phyloP scores from a whole-genome alignment of 2,329 filamentous ascomycete genomes.

The Septoria petroselini region DNA sequence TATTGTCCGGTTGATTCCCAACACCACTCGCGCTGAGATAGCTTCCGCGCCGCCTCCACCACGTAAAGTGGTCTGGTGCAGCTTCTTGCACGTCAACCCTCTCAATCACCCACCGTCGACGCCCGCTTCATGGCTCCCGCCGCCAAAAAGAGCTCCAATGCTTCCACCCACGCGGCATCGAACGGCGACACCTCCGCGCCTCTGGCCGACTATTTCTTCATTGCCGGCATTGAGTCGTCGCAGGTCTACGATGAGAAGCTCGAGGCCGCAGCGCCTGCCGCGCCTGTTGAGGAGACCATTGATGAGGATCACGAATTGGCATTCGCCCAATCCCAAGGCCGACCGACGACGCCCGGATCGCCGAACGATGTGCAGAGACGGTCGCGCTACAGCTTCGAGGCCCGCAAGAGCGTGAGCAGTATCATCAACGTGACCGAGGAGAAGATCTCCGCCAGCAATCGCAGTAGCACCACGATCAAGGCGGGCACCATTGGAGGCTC shows the following conservation, averaged over 20 bases:
- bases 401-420: conserved; percentile 52
- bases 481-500: conserved; percentile 42
- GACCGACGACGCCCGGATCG: conserved; percentile 47
- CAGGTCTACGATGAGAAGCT: conserved; percentile 50
- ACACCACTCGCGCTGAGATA: conserved; percentile 4
- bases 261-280: conserved; percentile 21
- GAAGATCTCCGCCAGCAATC: conserved; percentile 56
- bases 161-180: conserved; percentile 27
- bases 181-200: conserved; percentile 48
- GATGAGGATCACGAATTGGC: conserved; percentile 60
- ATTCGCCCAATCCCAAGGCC: conserved; percentile 48
- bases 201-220: conserved; percentile 67
- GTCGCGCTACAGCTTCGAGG: conserved; percentile 47
- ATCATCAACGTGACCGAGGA: conserved; percentile 45
- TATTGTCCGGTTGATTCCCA: neutral
- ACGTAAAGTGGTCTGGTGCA: neutral
- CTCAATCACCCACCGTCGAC: conserved; percentile 9
- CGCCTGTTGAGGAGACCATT: conserved; percentile 55
- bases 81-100: conserved; percentile 23
- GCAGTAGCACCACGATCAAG: conserved; percentile 63
- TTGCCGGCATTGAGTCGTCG: conserved; percentile 53
- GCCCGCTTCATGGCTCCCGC: conserved; percentile 27
- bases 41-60: neutral
- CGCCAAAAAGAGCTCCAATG: conserved; percentile 20
- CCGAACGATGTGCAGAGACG: conserved; percentile 40